Conservation (phyloP, 139 green algal species). For the Medakamo hakoo region DNA sequence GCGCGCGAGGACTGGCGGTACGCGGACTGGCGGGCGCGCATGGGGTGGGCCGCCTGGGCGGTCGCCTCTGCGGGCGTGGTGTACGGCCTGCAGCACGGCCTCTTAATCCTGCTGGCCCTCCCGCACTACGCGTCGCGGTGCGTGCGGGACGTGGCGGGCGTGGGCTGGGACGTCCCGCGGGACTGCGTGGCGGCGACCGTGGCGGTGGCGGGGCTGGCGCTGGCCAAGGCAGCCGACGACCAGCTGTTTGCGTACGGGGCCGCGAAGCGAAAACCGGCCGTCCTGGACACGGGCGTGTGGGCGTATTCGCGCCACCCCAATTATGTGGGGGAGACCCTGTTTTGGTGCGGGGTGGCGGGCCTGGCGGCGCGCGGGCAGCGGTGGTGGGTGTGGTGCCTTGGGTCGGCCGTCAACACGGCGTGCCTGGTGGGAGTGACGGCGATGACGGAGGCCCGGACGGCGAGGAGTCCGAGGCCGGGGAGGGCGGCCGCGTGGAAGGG, state of each 20-base stretch:
- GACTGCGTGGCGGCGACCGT: neutral
- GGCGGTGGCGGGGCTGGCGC: slow-evolving; percentile 1
- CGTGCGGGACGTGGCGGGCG: no score
- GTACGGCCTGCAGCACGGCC: no score
- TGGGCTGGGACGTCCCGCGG: no score
- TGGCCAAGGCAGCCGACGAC: slow-evolving; percentile 24
- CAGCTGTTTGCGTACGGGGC: slow-evolving; percentile 21
- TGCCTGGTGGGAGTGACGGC: slow-evolving; percentile 20
- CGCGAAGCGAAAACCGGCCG: neutral
- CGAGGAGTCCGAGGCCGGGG: slow-evolving; percentile 6
- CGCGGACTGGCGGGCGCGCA: slow-evolving; percentile 15
- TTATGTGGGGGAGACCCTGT: slow-evolving; percentile 63
- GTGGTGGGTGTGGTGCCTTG: slow-evolving; percentile 23
- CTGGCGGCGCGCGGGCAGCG: slow-evolving; percentile 7
- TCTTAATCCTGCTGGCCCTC: no score
- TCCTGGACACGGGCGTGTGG: slow-evolving; percentile 38
- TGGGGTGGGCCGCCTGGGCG: slow-evolving; percentile 13
- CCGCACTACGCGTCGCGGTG: no score
- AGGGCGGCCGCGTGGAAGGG: neutral
- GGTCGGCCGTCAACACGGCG: slow-evolving; percentile 26
- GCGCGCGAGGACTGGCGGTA: slow-evolving; percentile 48
- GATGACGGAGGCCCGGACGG: slow-evolving; percentile 32
- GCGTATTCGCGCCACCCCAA: slow-evolving; percentile 54
- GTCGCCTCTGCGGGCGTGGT: no score
- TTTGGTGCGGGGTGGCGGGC: slow-evolving; percentile 20